These are phyloP conservation scores for Stemphylium beticola DNA, from an alignment of 2,329 filamentous ascomycete species.

Conservation along the genomic window DNA sequence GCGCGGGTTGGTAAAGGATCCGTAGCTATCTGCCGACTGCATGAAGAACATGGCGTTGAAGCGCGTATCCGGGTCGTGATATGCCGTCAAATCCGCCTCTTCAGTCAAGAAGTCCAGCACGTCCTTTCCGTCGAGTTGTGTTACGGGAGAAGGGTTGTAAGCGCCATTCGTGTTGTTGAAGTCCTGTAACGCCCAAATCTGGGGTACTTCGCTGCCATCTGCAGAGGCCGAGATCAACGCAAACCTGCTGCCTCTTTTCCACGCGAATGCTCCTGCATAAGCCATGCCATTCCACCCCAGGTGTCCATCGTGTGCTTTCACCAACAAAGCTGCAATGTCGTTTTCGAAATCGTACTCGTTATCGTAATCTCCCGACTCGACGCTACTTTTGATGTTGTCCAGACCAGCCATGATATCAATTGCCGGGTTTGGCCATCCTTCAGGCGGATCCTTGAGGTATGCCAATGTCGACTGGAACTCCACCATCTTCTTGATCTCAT, in stretches of 20 bases:
- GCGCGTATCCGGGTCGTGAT: constrained; percentile 51
- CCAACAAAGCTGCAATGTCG: constrained; percentile 41
- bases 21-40: constrained; percentile 39
- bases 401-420: constrained; percentile 49
- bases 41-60: constrained; percentile 51
- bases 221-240: constrained; percentile 41
- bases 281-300: constrained; percentile 46
- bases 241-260: constrained; percentile 37
- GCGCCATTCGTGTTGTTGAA: constrained; percentile 33
- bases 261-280: constrained; percentile 46
- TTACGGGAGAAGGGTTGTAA: constrained; percentile 45
- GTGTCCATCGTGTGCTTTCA: constrained; percentile 45
- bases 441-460: constrained; percentile 49
- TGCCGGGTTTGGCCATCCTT: constrained; percentile 46
- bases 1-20: constrained; percentile 39
- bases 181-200: constrained; percentile 41
- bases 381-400: constrained; percentile 42
- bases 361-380: constrained; percentile 40
- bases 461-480: constrained; percentile 51
- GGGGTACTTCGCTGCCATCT: constrained; percentile 38
- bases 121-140: constrained; percentile 47
- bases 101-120: constrained; percentile 44
- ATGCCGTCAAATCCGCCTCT: constrained; percentile 36
- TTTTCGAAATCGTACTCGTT: constrained; percentile 53
- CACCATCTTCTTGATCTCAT: constrained; percentile 42